phyloP scores from a whole-genome alignment of 352 stramenopile species.

The Globisporangium spinosum region DNA sequence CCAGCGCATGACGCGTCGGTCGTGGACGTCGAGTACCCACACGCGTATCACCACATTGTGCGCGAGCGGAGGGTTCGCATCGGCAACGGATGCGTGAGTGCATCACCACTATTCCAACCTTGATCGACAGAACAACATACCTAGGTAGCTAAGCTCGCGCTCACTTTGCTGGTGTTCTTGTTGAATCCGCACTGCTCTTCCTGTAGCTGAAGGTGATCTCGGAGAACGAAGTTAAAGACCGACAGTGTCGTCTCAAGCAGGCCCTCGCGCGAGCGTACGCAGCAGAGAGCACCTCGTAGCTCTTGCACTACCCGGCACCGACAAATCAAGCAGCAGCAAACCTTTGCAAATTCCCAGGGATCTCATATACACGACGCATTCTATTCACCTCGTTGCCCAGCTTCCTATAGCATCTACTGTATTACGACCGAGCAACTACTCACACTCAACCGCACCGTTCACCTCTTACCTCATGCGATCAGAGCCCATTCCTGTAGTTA shows the following conservation, averaged over 20 bases:
- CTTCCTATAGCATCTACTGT: not conserved
- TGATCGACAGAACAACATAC: not conserved
- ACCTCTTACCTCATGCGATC: not conserved
- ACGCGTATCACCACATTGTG: constrained; percentile 18
- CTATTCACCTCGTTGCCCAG: not conserved
- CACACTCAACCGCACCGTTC: no score
- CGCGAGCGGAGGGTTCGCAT: constrained; percentile 33
- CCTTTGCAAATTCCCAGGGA: not conserved
- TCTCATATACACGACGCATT: not conserved
- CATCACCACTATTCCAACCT: not conserved
- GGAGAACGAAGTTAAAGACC: constrained; percentile 4
- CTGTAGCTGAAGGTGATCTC: constrained; percentile 12
- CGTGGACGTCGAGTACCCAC: constrained; percentile 43
- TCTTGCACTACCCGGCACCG: not conserved
- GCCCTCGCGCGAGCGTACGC: no score
- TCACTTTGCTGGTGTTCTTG: not conserved
- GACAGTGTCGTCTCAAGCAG: not conserved
- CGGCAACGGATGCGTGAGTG: constrained; percentile 53
- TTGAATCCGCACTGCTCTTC: not conserved
- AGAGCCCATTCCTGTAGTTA: not conserved
- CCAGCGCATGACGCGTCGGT: constrained; percentile 44
- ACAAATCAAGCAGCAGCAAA: not conserved
- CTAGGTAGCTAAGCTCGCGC: no score
- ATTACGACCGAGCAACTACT: no score
- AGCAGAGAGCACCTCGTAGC: not conserved